Evolutionary conservation across 139 green algal genomes (phyloP), one percentile per base, ranked within the genome.

Genomic region (Chlorella sp.): DNA sequence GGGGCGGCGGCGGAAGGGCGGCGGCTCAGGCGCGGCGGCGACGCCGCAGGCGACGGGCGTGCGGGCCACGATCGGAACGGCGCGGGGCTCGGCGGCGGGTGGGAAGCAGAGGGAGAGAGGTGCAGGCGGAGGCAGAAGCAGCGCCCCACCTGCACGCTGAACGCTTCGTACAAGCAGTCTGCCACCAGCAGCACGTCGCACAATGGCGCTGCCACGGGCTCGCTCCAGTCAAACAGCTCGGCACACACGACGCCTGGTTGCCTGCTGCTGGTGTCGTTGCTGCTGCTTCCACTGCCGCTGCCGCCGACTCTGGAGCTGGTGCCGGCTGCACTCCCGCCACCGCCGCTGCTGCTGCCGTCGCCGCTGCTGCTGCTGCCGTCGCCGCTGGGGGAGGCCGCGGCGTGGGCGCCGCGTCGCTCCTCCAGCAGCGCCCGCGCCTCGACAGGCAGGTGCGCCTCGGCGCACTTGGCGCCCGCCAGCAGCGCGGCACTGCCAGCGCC

Each of bases 111-210:
- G 60, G 35, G 35, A 48, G 35, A 67, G 11, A 67, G 35, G 3
- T 67, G 31, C 19, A 36, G 60, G 6, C 45, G 35, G 35, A 46
- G 60, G 60, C 60, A 67, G 60, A 36, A 67, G 60, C 35, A 67
- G 60, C 35, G 35, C 11, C 60, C 60, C 2, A 67, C 69, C 69
- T 74, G 60, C 5, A 91, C 83, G 3, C 71, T 80, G 55, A 79
- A 82, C 7, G 51, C 29, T 56, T 92, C 85, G 66, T 92, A 92
- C 5, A 92, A 73, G 46, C 89, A 87, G 71, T 92, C 87, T 80
- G 83, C 88, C 0, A 80, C 80, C 0, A 90, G 46, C 40, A 86
- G 69, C 15, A 88, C 65, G 31, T 73, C 69, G 29, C 66, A 53
- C 4, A 27, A 53, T 6, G 36, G 38, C 41, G 51, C 15, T 5